Base-by-base conservation (phyloP, 108 stramenopile species). In the Asterionellopsis glacialis region DNA sequence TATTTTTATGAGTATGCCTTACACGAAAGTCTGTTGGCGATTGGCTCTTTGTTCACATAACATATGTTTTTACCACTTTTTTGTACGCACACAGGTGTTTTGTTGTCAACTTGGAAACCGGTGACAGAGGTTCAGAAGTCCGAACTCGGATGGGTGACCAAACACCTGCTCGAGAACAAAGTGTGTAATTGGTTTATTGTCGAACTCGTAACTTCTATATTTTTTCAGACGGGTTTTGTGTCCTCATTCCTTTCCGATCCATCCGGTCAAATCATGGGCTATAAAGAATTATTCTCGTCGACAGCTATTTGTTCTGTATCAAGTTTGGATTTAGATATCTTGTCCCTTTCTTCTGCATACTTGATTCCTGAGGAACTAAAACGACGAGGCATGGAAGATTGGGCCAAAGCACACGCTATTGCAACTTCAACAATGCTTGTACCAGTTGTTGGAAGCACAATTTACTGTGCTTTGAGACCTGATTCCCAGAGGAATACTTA, bases 131-230 rank as follows among this genome's bases (percentile, higher is more conserved):
- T 70, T 13, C 51, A 51, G 11, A 59, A 63, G 11, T 25, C 64
- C 12, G 79, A 82, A 13, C 25, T 81, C n/a, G 74, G 73, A n/a
- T 82, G 87, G 83, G 60, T 88, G 25, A 84, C 83, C 13, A 40
- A 49, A 5, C 84, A 84, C 47, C 64, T 88, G 1, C 55, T 84
- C 28, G 87, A 88, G 42, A 88, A 80, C 57, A 88, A 78, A 63
- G 16, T 70, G 2, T 61, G 79, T 63, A 81, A 78, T 72, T 55
- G 49, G 26, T 66, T 49, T 52, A 57, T 14, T 49, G 63, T 61
- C 67, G 74, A 44, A 26, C 22, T 52, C 12, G 65, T n/a, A 33
- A n/a, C n/a, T n/a, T n/a, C n/a, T n/a, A n/a, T n/a, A n/a, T n/a
- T n/a, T n/a, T n/a, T n/a, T n/a, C 9, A 50, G 70, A 5, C 33